Percentiles rank a stretch among this genome's conserved stretches.
These are phyloP conservation scores for Sanguinoderma infundibulare DNA, from an alignment of 1,284 basidiomycete species.

Conservation along the genomic window DNA sequence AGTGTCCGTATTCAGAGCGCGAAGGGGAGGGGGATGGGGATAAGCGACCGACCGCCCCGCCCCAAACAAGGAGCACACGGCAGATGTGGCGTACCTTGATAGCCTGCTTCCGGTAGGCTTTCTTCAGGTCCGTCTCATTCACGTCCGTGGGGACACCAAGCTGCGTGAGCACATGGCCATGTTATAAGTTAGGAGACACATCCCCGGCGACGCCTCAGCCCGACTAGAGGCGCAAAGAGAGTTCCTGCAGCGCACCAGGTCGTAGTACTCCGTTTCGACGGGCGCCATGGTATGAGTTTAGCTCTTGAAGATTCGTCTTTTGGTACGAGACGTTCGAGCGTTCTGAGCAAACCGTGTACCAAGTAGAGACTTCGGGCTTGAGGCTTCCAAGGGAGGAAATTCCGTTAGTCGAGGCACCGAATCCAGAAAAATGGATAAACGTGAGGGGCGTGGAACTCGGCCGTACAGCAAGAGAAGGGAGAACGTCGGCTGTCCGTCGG, in stretches of 20 bases:
- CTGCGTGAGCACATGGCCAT: conserved; percentile 32
- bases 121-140: conserved; percentile 84
- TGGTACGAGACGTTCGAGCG: neutral
- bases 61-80: neutral
- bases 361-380: too few species aligned
- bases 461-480: neutral
- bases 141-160: conserved; percentile 54
- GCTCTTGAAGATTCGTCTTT: neutral
- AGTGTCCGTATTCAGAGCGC: neutral
- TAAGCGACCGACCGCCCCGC: neutral
- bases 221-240: neutral
- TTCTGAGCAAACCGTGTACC: neutral
- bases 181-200: neutral
- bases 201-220: neutral
- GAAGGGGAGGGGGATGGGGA: neutral
- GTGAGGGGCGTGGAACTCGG: neutral
- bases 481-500: too few species aligned
- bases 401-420: too few species aligned
- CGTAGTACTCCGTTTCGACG: conserved; percentile 55
- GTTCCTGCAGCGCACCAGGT: conserved; percentile 40
- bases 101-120: conserved; percentile 93
- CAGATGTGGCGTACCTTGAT: conserved; percentile 83
- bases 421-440: too few species aligned
- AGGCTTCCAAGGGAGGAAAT: too few species aligned
- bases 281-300: conserved; percentile 40